A percentile compares a stretch with the other conserved stretches of the same genome.
Conservation (phyloP, 768 basidiomycete genomes). For the Roridomyces roridus region DNA sequence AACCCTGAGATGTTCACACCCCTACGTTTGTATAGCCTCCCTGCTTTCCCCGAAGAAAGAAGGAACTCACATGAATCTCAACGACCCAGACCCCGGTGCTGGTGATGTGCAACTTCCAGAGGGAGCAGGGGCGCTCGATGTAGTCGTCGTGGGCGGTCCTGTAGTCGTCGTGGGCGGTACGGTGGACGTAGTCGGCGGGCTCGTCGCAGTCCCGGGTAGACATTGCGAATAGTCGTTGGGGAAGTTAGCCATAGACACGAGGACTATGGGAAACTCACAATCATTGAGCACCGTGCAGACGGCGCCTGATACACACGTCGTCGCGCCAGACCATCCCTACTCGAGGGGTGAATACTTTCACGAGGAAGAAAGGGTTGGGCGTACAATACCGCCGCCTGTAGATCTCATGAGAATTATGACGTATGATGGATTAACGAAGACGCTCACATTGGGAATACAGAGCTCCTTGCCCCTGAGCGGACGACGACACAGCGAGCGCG, state of each 20-base stretch:
- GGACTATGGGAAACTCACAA: slow-evolving; percentile 29
- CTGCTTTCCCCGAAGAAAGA: too few species aligned
- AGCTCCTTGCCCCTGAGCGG: slow-evolving; percentile 25
- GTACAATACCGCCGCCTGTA: slow-evolving; percentile 5
- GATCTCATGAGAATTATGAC: too few species aligned
- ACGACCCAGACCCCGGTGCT: slow-evolving; percentile 33
- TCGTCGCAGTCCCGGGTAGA: slow-evolving; percentile 31
- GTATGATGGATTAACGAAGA: too few species aligned
- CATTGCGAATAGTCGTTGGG: slow-evolving; percentile 41
- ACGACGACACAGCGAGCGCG: slow-evolving; percentile 9
- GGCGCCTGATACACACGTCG: slow-evolving; percentile 39
- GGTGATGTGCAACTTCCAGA: slow-evolving; percentile 27
- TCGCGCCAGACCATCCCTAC: slow-evolving; percentile 38
- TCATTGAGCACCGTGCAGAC: slow-evolving; percentile 35
- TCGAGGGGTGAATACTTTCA: too few species aligned
- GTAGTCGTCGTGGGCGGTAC: slow-evolving; percentile 15
- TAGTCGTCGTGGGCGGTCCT: slow-evolving; percentile 12
- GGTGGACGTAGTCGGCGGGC: slow-evolving; percentile 11
- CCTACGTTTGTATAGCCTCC: too few species aligned
- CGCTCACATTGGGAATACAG: slow-evolving; percentile 7
- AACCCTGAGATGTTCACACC: slow-evolving; percentile 62
- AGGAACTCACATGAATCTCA: slow-evolving; percentile 37
- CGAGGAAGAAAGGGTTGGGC: too few species aligned
- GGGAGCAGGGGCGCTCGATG: slow-evolving; percentile 7
- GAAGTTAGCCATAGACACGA: not conserved